Evolutionary conservation across 2,329 filamentous ascomycete genomes (phyloP), one percentile per base, ranked within the genome.

Genomic region (Intubia oerlemansii): DNA sequence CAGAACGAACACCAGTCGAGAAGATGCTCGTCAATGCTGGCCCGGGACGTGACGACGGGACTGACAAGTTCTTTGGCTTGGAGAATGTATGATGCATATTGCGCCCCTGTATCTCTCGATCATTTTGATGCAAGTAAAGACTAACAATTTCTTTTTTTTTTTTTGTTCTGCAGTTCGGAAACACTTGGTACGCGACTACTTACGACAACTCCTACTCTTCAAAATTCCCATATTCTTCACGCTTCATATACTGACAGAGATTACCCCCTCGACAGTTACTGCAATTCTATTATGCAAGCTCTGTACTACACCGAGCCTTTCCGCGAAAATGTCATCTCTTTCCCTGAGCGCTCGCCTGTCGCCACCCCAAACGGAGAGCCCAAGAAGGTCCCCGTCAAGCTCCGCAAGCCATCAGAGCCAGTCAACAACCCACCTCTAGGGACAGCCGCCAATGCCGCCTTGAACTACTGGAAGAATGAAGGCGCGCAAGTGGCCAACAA

Each of bases 171-270:
- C 51, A 93, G 82, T 93, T 92, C 56, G 85, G 85, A 46, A 95
- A 92, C 47, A 95, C 85, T 48, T 95, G 85, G 84, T 92, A 75
- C n/a, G 19, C n/a, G n/a, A n/a, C n/a, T n/a, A n/a, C n/a, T n/a
- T n/a, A 21, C 19, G 19, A n/a, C 8, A 8, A 21, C 19, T 8
- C 8, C 19, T 8, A 8, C n/a, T 21, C 8, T 21, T 21, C n/a
- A n/a, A n/a, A n/a, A n/a, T n/a, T n/a, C n/a, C n/a, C n/a, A n/a
- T n/a, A n/a, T n/a, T n/a, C n/a, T n/a, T n/a, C n/a, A n/a, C n/a
- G n/a, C n/a, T n/a, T n/a, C n/a, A n/a, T 21, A n/a, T 8, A 8
- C 19, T 8, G 19, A 21, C 19, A 24, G 25, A 15, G 11, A 9
- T 5, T 7, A 7, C 17, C 13, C 18, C 19, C 17, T 19, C 21